Base-by-base conservation (phyloP, 805 yeast species). In the Candida taoyuanica region DNA sequence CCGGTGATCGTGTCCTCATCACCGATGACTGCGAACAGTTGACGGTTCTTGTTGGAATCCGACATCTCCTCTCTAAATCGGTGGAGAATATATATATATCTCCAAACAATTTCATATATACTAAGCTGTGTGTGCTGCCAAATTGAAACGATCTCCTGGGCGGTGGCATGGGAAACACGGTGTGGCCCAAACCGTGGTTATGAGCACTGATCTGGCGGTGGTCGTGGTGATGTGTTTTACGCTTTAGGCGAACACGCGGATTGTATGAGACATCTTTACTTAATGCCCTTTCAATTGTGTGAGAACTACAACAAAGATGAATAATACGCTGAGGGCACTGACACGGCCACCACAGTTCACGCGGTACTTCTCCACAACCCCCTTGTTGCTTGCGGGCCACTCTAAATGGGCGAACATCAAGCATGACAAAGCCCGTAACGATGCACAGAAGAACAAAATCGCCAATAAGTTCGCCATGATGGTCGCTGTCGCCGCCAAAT, bases 1-100 rank as follows among this genome's bases (percentile, higher is more conserved):
- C 98, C 98, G 2, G 98, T 93, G 43, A 93, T 89, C 17, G 98
- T 84, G 58, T 93, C 98, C 66, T 93, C 98, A 57, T 93, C 98
- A 14, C 97, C 98, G 56, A 93, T 87, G 28, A 89, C 95, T 11
- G 97, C 98, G 42, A 93, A 70, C 50, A 89, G 71, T 28, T 83
- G 74, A 55, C 98, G 81, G 58, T 88, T 85, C 44, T 74, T 62
- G 67, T 70, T 73, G 21, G 44, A 40, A 29, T 42, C 49, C 5
- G 38, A 26, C 46, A 42, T 42, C 24, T 11, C 11, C 9, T 21
- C 7, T 21, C 7, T 21, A 11, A 21, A 21, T 21, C 24, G 24
- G 24, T 11, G 7, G 7, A 11, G 24, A 21, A 21, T 8, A 21
- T 21, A 11, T 21, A 21, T 8, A 21, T 11, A 21, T 21, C 11